Evolutionary conservation across 2,329 filamentous ascomycete species (phyloP).

Genomic region (Pleoardoris graminearum): DNA sequence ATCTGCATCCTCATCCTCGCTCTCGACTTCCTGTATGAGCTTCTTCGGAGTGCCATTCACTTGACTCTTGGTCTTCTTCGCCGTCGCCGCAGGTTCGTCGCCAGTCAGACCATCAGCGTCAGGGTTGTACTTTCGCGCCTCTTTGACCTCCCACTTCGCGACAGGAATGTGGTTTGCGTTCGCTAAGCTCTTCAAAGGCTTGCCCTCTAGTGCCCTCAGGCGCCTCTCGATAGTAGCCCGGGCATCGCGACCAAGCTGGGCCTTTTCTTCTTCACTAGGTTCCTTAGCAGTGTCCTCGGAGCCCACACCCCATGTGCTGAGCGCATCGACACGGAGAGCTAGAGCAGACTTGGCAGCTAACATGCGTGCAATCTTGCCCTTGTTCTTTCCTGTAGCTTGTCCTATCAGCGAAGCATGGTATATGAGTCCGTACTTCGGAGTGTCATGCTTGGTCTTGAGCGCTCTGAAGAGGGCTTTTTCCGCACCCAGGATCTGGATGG

Average conservation of each 20-base stretch:
- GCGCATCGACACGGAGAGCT: conserved; percentile 88
- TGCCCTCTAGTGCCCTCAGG: conserved; percentile 81
- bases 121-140: conserved; percentile 90
- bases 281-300: conserved; percentile 52
- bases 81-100: conserved; percentile 66
- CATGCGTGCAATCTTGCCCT: conserved; percentile 98
- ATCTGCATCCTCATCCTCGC: conserved; percentile 49
- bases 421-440: conserved; percentile 96
- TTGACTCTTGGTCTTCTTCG: conserved; percentile 55
- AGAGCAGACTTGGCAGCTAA: conserved; percentile 91
- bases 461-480: conserved; percentile 99
- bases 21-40: conserved; percentile 55
- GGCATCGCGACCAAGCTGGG: conserved; percentile 73
- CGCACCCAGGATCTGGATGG: conserved; percentile 96
- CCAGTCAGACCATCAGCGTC: conserved; percentile 84
- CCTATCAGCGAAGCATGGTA: conserved; percentile 73
- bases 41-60: conserved; percentile 48
- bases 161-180: conserved; percentile 54
- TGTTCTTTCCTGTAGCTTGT: conserved; percentile 96
- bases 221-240: conserved; percentile 75
- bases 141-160: conserved; percentile 84
- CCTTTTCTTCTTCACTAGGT: conserved; percentile 85
- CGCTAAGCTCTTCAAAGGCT: conserved; percentile 78
- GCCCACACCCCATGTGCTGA: conserved; percentile 74
- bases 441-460: conserved; percentile 98